Percentiles rank a stretch among this genome's conserved stretches.
phyloP scores from a whole-genome alignment of 2,329 filamentous ascomycete genomes.

The Alternaria sp. region DNA sequence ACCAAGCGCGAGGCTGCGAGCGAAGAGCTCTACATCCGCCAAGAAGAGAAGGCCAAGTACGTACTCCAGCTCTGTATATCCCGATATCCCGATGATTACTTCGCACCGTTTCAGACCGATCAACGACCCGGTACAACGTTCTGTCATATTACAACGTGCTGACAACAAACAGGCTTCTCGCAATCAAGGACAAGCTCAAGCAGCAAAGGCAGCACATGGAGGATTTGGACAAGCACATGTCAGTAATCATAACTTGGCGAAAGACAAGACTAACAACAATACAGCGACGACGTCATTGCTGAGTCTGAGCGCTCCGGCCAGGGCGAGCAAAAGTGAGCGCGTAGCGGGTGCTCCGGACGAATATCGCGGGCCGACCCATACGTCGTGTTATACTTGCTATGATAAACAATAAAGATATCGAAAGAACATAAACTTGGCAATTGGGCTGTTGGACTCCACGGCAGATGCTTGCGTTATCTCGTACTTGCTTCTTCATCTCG shows the following conservation, averaged over 20 bases:
- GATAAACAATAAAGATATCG: conserved; percentile 10
- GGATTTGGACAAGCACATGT: conserved; percentile 88
- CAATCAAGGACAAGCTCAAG: conserved; percentile 71
- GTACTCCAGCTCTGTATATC: conserved; percentile 10
- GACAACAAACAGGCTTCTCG: conserved; percentile 62
- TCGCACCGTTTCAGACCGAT: not conserved
- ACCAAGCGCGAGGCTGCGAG: conserved; percentile 86
- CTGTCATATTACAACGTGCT: conserved; percentile 22
- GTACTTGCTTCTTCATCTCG: not conserved
- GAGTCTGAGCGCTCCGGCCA: conserved; percentile 67
- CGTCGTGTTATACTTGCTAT: conserved; percentile 1
- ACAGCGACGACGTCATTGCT: conserved; percentile 78
- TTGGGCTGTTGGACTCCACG: not conserved
- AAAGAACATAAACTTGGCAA: not conserved
- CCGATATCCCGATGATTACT: conserved; percentile 1
- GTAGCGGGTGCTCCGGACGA: not conserved
- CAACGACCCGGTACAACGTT: not conserved
- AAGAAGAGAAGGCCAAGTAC: conserved; percentile 87
- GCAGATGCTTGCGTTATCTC: not conserved
- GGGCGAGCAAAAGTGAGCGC: conserved; percentile 60
- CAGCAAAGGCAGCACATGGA: conserved; percentile 84
- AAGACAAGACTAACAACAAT: conserved; percentile 19
- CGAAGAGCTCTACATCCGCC: conserved; percentile 83
- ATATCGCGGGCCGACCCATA: conserved; percentile 1
- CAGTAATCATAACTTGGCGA: conserved; percentile 42